Evolutionary conservation across 805 yeast species (phyloP), one percentile per base, ranked within the genome.

Genomic region (Kluyveromyces wickerhamii): DNA sequence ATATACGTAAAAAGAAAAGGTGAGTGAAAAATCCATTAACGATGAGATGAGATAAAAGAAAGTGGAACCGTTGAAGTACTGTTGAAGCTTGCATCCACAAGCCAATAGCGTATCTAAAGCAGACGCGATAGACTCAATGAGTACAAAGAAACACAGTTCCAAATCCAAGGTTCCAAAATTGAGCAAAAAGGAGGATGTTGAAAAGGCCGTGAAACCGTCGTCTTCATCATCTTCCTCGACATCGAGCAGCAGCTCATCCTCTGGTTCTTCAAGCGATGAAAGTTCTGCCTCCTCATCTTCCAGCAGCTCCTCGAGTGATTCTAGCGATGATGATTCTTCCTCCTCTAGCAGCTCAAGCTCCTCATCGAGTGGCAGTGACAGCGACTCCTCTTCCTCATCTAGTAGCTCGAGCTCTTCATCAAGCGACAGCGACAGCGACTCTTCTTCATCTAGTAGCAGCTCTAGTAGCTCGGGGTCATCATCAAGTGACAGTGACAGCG

Each of bases 401-500:
- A 10, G 13, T n/a, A 34, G 39, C 7, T 36, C 29, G 7, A n/a
- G 24, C 32, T 24, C 39, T n/a, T n/a, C n/a, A n/a, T n/a, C n/a
- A n/a, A n/a, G n/a, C 17, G 32, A 33, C 27, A 12, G 19, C 15
- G 35, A 31, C 29, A 23, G 31, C 26, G 36, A 32, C 15, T 38
- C 47, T 17, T 22, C 25, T 29, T 36, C 41, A n/a, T 42, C 45
- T 10, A 36, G 43, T 29, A 23, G 34, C 26, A 36, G 39, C 12
- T 20, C 24, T 7, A 16, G 20, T 13, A 48, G 39, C 30, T 48
- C 60, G 14, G 29, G 17, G 15, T 20, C 39, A 9, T 28, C 38
- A 19, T 37, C 38, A 7, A 28, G 23, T 20, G 49, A 43, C 34
- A 46, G 60, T 27, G 44, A 41, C 34, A 53, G 64, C 13, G 49